Evolutionary conservation across 345 rosid genomes (phyloP), one percentile per base, ranked within the genome.

Genomic region (Reutealis trisperma): DNA sequence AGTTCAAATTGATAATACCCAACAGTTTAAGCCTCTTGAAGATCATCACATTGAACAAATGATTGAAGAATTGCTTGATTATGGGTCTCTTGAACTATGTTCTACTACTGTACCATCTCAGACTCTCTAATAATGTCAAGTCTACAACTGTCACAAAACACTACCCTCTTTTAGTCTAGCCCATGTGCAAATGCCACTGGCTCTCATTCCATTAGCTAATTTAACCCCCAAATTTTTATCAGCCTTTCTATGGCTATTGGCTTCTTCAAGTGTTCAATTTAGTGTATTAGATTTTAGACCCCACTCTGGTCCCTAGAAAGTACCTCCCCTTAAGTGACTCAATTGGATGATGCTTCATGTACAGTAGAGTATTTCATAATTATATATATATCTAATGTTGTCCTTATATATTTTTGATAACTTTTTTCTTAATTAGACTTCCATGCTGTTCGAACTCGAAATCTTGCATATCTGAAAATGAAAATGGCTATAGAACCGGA

Each of bases 41-140:
- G 99, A 96, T 62, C 91, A 89, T 76, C 96, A 96, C 78, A 91
- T 96, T 5, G 91, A 92, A 89, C 99, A 96, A 80, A 96, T 96
- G 99, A 96, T 96, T 52, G 90, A 93, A 74, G 98, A 96, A 67
- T 78, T 96, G 82, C 93, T 91, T 75, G 91, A 96, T 60, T 84
- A 89, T 32, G 96, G 99, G 16, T 92, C 98, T 10, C 81, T 93
- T 14, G 98, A 96, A 87, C 81, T 96, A 15, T 89, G 92, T 80
- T 84, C 88, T 80, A 87, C 41, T 5, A 37, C 89, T 67, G 74
- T 72, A 51, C 70, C 90, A 2, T 25, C 80, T 78, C 86, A 78
- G 77, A 64, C 85, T 63, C 55, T 79, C 76, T 87, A 72, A 83
- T 83, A 70, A 10, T 47, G 14, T 47, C 63, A 2, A 14, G 41